Evolutionary conservation across 345 rosid genomes (phyloP), one percentile per base, ranked within the genome.

Genomic region (Tarenaya hassleriana): DNA sequence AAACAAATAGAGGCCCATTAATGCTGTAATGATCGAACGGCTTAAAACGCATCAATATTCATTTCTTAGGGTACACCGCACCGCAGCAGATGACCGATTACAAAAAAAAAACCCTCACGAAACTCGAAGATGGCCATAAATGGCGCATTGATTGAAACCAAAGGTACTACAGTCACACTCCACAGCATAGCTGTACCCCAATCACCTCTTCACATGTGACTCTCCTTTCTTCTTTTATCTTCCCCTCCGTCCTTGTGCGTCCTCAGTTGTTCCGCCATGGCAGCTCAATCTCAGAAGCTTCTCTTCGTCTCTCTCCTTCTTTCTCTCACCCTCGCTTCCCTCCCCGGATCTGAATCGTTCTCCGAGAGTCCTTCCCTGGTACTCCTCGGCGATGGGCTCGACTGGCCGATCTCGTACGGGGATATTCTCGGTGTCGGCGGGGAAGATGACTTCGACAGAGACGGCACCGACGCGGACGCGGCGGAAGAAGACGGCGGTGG

Each of bases 101-200:
- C 18, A 16, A 10, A 41, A 17, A 12, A 29, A 27, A 53, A 58
- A 18, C 58, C 47, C 52, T 50, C 57, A 34, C 69, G 16, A 72
- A 18, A 40, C 52, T 55, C 47, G 62, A 53, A 67, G 60, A 62
- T 66, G n/a, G n/a, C 80, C 63, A 65, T 67, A 48, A 42, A 56
- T 47, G 69, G 55, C 33, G 77, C 78, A 76, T 69, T 67, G 67
- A 73, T 50, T 64, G 58, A 37, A 12, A 42, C 4, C 8, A 16
- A 44, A 19, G 32, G n/a, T n/a, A n/a, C n/a, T n/a, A n/a, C n/a
- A n/a, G n/a, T n/a, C n/a, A n/a, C n/a, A n/a, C n/a, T n/a, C n/a
- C n/a, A n/a, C n/a, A 40, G 41, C 48, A 68, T 70, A 82, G 77
- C 85, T 77, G 85, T 64, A 69, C 60, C 61, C 70, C 77, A 75